Percentiles rank a stretch among this genome's conserved stretches.
phyloP scores from a whole-genome alignment of 1,284 basidiomycete species.

The Melanopsichium pennsylvanicum region DNA sequence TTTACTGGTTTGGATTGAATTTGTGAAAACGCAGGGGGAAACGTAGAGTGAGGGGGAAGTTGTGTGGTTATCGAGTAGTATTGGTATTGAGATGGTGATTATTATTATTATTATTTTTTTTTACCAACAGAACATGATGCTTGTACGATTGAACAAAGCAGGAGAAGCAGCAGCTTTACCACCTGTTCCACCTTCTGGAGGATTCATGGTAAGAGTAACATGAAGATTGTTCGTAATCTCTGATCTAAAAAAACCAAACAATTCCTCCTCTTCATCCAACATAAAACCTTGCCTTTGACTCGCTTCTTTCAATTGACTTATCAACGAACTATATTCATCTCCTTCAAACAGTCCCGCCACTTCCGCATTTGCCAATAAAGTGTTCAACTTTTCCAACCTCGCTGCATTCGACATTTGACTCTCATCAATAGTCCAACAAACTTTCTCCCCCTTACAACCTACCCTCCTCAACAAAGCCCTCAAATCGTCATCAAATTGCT shows the following conservation, averaged over 20 bases:
- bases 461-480: constrained; percentile 89
- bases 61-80: no score
- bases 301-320: constrained; percentile 98
- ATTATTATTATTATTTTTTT: no score
- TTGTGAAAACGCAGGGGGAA: no score
- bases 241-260: constrained; percentile 54
- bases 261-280: constrained; percentile 88
- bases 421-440: constrained; percentile 99
- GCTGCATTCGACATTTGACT: constrained; percentile 98
- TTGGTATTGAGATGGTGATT: no score
- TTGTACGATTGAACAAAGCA: constrained; percentile 58
- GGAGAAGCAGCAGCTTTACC: constrained; percentile 96
- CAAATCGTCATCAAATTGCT: constrained; percentile 97
- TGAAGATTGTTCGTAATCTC: constrained; percentile 61
- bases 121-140: constrained; percentile 58
- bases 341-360: constrained; percentile 88
- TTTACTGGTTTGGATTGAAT: no score
- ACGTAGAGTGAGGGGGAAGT: no score
- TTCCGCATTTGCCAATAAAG: constrained; percentile 97
- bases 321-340: constrained; percentile 92
- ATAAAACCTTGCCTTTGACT: constrained; percentile 96
- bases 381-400: constrained; percentile 99
- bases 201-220: constrained; percentile 94
- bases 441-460: constrained; percentile 97
- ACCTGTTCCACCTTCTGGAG: constrained; percentile 91